Evolutionary conservation across 2,329 filamentous ascomycete genomes (phyloP).

Genomic region (Sporothrix pseudoabietina): DNA sequence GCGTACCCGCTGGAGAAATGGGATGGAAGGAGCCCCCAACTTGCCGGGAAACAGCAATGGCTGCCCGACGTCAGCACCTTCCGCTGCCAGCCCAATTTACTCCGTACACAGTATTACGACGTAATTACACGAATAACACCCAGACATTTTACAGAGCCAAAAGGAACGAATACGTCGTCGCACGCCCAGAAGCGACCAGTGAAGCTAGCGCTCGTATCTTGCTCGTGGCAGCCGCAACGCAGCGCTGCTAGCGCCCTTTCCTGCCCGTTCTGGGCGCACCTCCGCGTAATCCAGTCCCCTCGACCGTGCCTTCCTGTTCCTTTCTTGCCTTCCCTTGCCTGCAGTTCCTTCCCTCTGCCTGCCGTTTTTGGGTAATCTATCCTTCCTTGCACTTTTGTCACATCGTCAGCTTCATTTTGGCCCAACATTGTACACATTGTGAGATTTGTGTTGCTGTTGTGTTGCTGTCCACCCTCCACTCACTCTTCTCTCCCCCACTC

Average conservation of each 20-base stretch:
- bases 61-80: conserved; percentile 27
- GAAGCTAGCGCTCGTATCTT: conserved; percentile 16
- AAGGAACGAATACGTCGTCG: conserved; percentile 1
- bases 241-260: conserved; percentile 14
- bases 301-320: conserved; percentile 19
- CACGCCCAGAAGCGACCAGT: background rate
- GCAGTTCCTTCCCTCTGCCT: background rate
- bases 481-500: background rate
- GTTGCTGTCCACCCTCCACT: background rate
- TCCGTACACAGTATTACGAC: background rate
- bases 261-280: conserved; percentile 8
- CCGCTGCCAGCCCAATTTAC: background rate
- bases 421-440: background rate
- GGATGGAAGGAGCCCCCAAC: conserved; percentile 5
- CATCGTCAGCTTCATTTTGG: conserved; percentile 4
- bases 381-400: background rate
- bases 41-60: conserved; percentile 10
- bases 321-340: background rate
- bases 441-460: background rate
- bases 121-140: background rate
- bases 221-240: conserved; percentile 11
- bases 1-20: conserved; percentile 16
- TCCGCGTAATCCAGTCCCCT: conserved; percentile 21
- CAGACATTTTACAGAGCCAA: background rate
- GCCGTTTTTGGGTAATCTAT: background rate